Evolutionary conservation across 2,329 filamentous ascomycete genomes (phyloP).

Genomic region (Penicillium italicum): DNA sequence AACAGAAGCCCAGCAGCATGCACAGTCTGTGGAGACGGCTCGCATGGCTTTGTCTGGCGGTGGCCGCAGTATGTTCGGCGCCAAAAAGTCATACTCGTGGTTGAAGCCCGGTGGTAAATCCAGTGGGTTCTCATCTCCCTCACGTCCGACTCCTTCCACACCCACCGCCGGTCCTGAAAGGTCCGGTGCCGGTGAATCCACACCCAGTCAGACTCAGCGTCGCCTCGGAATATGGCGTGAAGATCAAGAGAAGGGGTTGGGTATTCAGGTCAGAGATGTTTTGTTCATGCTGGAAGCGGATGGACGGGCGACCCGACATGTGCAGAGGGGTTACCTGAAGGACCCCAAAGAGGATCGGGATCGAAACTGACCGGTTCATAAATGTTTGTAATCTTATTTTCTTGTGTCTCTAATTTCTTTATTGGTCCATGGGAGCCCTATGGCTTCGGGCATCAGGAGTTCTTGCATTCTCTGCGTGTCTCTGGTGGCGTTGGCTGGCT

Average conservation of each 20-base stretch:
- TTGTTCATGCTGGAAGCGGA: slow-evolving; percentile 75
- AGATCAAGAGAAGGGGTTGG: slow-evolving; percentile 68
- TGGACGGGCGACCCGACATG: slow-evolving; percentile 50
- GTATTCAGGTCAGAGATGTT: slow-evolving; percentile 82
- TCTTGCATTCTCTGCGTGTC: slow-evolving; percentile 20
- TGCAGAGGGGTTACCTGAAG: slow-evolving; percentile 44
- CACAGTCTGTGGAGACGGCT: slow-evolving; percentile 78
- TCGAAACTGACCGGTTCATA: slow-evolving; percentile 26
- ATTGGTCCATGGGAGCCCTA: background rate
- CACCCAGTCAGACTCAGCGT: slow-evolving; percentile 47
- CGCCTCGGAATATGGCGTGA: slow-evolving; percentile 74
- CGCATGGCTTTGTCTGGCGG: slow-evolving; percentile 56
- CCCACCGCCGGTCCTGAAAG: slow-evolving; percentile 32
- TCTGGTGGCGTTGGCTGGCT: slow-evolving; percentile 18
- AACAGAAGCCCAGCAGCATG: slow-evolving; percentile 73
- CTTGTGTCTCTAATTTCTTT: slow-evolving; percentile 15
- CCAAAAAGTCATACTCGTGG: slow-evolving; percentile 50
- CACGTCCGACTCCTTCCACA: slow-evolving; percentile 31
- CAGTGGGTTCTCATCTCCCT: slow-evolving; percentile 39
- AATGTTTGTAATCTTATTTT: slow-evolving; percentile 22
- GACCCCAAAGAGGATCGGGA: slow-evolving; percentile 44
- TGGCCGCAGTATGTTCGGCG: slow-evolving; percentile 46
- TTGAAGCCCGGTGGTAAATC: slow-evolving; percentile 39
- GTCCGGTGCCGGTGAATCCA: slow-evolving; percentile 28
- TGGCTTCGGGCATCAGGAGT: slow-evolving; percentile 4